Conservation (phyloP, 1,284 basidiomycete genomes). For the Melanopsichium pennsylvanicum region DNA sequence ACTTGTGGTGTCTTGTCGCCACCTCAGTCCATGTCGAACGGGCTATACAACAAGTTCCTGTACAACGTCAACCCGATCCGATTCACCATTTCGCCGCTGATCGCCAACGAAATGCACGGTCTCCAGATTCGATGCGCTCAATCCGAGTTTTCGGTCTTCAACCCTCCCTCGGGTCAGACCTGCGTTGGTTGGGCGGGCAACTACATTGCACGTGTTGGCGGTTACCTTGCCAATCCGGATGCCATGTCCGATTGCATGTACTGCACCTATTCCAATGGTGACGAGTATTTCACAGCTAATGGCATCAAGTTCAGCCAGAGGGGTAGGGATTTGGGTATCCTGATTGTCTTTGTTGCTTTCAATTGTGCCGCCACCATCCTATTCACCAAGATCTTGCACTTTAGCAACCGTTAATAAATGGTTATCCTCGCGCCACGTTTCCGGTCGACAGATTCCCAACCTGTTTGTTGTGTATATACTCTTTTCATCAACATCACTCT, state of each 20-base stretch:
- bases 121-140: conserved; percentile 74
- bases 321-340: conserved; percentile 51
- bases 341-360: conserved; percentile 52
- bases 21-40: conserved; percentile 42
- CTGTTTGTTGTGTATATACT: no score
- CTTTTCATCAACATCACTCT: no score
- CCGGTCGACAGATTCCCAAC: no score
- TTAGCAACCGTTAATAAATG: conserved; percentile 47
- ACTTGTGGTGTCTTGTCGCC: conserved; percentile 77
- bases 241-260: conserved; percentile 75
- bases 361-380: conserved; percentile 41
- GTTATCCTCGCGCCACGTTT: no score
- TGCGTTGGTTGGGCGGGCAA: conserved; percentile 70
- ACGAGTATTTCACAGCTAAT: conserved; percentile 76
- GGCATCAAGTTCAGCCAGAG: conserved; percentile 72
- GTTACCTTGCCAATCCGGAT: conserved; percentile 79
- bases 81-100: conserved; percentile 68
- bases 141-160: conserved; percentile 73
- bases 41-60: conserved; percentile 52
- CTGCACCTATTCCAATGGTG: conserved; percentile 75
- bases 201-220: conserved; percentile 72
- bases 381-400: conserved; percentile 46
- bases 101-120: conserved; percentile 81
- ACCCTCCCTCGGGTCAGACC: conserved; percentile 78
- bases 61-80: conserved; percentile 60